phyloP scores from a whole-genome alignment of 1,284 basidiomycete species.

The Erythrobasidium hasegawianum region DNA sequence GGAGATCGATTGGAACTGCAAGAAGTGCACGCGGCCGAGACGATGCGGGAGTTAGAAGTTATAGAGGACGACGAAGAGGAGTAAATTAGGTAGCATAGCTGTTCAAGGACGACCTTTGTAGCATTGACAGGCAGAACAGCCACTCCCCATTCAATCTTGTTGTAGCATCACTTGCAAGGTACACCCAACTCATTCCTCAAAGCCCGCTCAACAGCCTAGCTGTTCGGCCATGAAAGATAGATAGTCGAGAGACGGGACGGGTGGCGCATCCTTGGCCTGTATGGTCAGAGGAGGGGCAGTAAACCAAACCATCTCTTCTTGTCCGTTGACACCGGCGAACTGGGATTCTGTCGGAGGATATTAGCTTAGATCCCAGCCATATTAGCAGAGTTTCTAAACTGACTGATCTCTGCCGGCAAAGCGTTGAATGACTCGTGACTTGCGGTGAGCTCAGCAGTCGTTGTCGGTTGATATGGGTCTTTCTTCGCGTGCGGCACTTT shows the following conservation, averaged over 20 bases:
- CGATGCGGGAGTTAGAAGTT: slow-evolving; percentile 19
- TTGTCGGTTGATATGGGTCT: slow-evolving; percentile 6
- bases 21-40: slow-evolving; percentile 18
- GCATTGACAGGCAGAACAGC: too few relatives aligned
- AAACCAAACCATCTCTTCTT: slow-evolving; percentile 44
- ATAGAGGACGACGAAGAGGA: slow-evolving; percentile 31
- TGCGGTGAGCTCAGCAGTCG: slow-evolving; percentile 33
- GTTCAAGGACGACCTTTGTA: neutral
- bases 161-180: too few relatives aligned
- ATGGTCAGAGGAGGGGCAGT: slow-evolving; percentile 32
- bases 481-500: neutral
- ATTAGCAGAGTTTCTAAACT: too few relatives aligned
- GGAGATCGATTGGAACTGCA: slow-evolving; percentile 17
- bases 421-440: slow-evolving; percentile 35
- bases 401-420: slow-evolving; percentile 37
- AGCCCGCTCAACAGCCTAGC: slow-evolving; percentile 6
- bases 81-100: slow-evolving; percentile 1
- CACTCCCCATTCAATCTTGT: too few relatives aligned
- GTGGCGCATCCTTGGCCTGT: neutral
- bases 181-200: neutral
- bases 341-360: slow-evolving; percentile 42
- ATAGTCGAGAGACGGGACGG: slow-evolving; percentile 14
- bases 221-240: slow-evolving; percentile 14
- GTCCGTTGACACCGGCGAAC: slow-evolving; percentile 38
- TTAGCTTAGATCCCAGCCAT: too few relatives aligned